Evolutionary conservation across 179 eudicot species (phyloP).

Genomic region (Beta corolliflora): DNA sequence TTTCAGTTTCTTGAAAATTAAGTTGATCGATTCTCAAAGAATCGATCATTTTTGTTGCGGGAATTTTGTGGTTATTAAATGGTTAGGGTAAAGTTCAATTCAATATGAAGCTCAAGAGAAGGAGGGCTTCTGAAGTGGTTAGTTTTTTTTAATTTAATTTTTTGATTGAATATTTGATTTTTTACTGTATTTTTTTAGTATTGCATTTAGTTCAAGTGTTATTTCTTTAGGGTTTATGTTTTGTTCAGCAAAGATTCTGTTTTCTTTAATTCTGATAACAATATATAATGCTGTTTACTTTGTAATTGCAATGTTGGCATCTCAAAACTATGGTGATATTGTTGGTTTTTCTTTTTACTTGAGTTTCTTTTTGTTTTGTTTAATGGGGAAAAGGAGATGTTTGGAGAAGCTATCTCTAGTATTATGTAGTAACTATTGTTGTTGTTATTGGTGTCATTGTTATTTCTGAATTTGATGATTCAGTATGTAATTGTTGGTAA

Average conservation of each 20-base stretch:
- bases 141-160: conserved; percentile 19
- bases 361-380: background rate
- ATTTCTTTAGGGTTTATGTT: background rate
- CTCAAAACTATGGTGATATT: background rate
- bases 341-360: no score
- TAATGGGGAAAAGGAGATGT: background rate
- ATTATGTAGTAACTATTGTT: background rate
- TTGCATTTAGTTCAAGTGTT: background rate
- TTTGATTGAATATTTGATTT: background rate
- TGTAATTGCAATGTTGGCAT: background rate
- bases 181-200: background rate
- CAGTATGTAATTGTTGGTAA: background rate
- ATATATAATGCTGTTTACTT: background rate
- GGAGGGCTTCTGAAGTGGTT: conserved; percentile 90
- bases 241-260: no score
- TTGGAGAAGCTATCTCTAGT: no score
- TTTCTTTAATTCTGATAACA: background rate
- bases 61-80: conserved; percentile 19
- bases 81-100: conserved; percentile 29
- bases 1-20: background rate
- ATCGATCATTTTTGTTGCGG: conserved; percentile 19
- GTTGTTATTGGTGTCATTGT: background rate
- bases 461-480: background rate
- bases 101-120: conserved; percentile 74
- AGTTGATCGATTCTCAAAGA: conserved; percentile 24